phyloP scores from a whole-genome alignment of 2,329 filamentous ascomycete species.

The Dactylellina drechsleri region DNA sequence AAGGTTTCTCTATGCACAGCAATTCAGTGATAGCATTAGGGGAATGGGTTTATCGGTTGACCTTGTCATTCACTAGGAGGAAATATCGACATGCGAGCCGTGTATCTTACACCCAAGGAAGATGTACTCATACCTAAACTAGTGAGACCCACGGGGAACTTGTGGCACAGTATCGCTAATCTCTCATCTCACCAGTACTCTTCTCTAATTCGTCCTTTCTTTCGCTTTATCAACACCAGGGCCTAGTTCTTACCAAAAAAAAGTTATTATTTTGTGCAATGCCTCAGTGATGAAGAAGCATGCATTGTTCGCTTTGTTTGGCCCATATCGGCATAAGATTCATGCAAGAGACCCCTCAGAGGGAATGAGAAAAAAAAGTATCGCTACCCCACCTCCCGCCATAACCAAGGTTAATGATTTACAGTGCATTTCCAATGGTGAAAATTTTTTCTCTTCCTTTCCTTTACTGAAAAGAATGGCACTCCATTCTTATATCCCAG shows the following conservation, averaged over 20 bases:
- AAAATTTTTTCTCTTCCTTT: constrained; percentile 25
- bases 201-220: neutral
- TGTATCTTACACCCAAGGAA: too few relatives aligned
- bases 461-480: constrained; percentile 8
- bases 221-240: constrained; percentile 7
- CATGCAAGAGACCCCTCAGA: constrained; percentile 52
- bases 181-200: too few relatives aligned
- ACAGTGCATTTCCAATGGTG: constrained; percentile 4
- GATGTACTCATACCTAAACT: too few relatives aligned
- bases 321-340: constrained; percentile 45
- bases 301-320: constrained; percentile 51
- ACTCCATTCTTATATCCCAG: constrained; percentile 21
- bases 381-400: constrained; percentile 50
- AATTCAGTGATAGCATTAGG: too few relatives aligned
- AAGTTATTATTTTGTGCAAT: constrained; percentile 12
- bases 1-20: too few relatives aligned
- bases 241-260: constrained; percentile 13
- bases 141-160: neutral
- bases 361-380: constrained; percentile 24
- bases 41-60: too few relatives aligned
- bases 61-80: too few relatives aligned
- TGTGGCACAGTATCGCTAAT: constrained; percentile 5
- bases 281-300: constrained; percentile 20
- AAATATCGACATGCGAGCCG: too few relatives aligned
- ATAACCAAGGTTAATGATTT: constrained; percentile 30